A percentile compares a stretch with the other conserved stretches of the same genome.
Conservation (phyloP, 441 rosid species). For the Croton laevigatus region DNA sequence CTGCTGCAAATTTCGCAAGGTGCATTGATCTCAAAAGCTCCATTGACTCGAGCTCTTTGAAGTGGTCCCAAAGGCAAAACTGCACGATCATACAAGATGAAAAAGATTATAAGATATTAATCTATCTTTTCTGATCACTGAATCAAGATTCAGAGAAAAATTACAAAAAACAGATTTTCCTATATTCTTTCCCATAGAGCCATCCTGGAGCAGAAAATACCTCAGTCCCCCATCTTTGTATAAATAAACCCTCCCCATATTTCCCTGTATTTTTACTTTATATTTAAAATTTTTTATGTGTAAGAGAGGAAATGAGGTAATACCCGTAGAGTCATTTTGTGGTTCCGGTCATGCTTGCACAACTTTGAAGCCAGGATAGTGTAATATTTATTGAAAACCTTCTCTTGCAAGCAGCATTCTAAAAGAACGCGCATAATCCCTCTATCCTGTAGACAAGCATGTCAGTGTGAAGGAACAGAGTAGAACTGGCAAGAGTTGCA, state of each 20-base stretch:
- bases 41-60: conserved; percentile 71
- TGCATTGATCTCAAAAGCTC: conserved; percentile 75
- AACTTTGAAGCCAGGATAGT: conserved; percentile 68
- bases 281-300: not conserved
- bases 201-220: not conserved
- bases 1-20: conserved; percentile 77
- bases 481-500: not conserved
- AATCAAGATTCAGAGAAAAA: not conserved
- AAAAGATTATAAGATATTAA: conserved; percentile 3
- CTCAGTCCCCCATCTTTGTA: not conserved
- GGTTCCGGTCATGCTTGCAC: conserved; percentile 82
- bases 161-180: conserved; percentile 8
- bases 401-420: conserved; percentile 88
- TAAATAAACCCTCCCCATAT: not conserved
- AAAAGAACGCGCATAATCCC: conserved; percentile 85
- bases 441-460: conserved; percentile 53
- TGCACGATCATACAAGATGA: conserved; percentile 29
- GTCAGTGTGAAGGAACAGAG: not conserved
- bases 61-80: conserved; percentile 89
- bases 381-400: conserved; percentile 81
- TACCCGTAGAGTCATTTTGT: conserved; percentile 89
- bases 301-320: not conserved
- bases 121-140: not conserved
- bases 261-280: not conserved
- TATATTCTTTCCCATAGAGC: not conserved